Evolutionary conservation across 2,329 filamentous ascomycete species (phyloP), one percentile per base, ranked within the genome.

Genomic region (Aureobasidium pullulans): DNA sequence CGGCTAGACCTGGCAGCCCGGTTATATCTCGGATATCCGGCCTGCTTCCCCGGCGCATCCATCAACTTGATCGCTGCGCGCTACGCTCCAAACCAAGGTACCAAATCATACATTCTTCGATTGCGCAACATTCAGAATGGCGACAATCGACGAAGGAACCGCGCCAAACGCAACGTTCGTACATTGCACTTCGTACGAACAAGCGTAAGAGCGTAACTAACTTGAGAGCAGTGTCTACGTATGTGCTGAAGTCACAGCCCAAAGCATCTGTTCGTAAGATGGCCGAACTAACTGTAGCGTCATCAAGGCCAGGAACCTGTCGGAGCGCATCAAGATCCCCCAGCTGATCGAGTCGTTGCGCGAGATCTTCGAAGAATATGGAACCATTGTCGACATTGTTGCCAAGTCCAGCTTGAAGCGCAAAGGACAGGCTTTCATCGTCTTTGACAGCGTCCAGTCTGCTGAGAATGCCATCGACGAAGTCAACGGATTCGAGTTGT

Each of bases 391-490:
- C 66, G 91, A 96, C 63, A 84, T 96, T 54, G 83, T 96, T 61
- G 89, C 89, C 46, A 96, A 96, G 78, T 90, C 84, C 64, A 96
- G 95, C 72, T 75, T 97, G 32, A 92, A 89, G 72, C 89, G 90
- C 44, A 96, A 95, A 72, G 94, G 94, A 11, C 94, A 99, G 75
- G 94, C 94, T 0, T 99, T 99, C 71, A 77, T 99, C 52, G 91
- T 97, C 47, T 97, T 91, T 71, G 90, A 95, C 67, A 82, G 79
- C 62, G 78, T 87, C n/a, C 88, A 91, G 59, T 84, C 86, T n/a
- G 92, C 92, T 3, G 78, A 82, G 56, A 82, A 84, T 63, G 93
- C 94, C 16, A 88, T 96, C 63, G 89, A 96, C 54, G 90, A 96
- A 66, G 81, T 95, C 63, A 88, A 96, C 68, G 93, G 90, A 8